These are phyloP conservation scores for Paxillus rubicundulus DNA, from an alignment of 768 basidiomycete genomes.

Conservation along the genomic window DNA sequence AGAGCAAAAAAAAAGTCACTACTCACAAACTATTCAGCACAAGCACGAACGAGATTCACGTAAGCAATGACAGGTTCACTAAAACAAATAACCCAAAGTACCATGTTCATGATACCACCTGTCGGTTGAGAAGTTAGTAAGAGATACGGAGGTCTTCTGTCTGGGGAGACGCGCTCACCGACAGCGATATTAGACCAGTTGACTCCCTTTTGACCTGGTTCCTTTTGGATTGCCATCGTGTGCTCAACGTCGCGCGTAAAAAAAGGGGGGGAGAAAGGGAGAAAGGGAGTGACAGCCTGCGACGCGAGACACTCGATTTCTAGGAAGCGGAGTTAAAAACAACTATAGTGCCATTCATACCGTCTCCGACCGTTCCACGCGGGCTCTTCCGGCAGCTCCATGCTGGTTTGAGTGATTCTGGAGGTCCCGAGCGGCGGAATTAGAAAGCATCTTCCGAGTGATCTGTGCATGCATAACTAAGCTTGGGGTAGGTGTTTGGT, in stretches of 20 bases:
- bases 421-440: constrained; percentile 9
- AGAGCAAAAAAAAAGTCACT: constrained; percentile 1
- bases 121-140: constrained; percentile 15
- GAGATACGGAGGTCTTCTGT: constrained; percentile 16
- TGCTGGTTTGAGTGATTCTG: background rate
- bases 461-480: constrained; percentile 23
- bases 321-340: too few relatives aligned
- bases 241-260: constrained; percentile 17
- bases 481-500: constrained; percentile 23
- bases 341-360: too few relatives aligned
- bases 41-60: constrained; percentile 1
- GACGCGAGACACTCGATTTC: constrained; percentile 3
- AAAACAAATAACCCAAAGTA: constrained; percentile 43
- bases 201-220: constrained; percentile 88
- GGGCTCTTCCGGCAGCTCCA: too few relatives aligned
- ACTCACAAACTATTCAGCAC: constrained; percentile 45
- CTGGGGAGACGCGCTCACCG: constrained; percentile 50
- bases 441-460: constrained; percentile 12
- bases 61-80: constrained; percentile 7
- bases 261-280: constrained; percentile 8
- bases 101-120: constrained; percentile 99
- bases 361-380: too few relatives aligned
- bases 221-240: constrained; percentile 76
- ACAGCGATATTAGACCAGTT: constrained; percentile 96
- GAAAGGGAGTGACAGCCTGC: constrained; percentile 3